These are phyloP conservation scores for Rhizopus microsporus DNA, from an alignment of 371 early-diverging fungal species.

Conservation along the genomic window DNA sequence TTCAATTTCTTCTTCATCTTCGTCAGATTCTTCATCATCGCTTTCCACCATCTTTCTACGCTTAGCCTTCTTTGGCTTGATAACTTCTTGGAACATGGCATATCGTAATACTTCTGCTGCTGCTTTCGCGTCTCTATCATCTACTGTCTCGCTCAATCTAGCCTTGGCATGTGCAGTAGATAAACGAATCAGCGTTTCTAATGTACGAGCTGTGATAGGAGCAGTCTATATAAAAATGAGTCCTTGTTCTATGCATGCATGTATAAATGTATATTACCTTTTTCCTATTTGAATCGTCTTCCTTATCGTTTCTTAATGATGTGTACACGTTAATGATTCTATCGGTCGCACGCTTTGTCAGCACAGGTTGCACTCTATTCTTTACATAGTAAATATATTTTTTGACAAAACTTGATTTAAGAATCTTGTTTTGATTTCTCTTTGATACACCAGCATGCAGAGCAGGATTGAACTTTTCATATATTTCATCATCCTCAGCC, in stretches of 20 bases:
- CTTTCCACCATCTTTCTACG: conserved; percentile 44
- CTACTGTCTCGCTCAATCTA: conserved; percentile 82
- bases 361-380: conserved; percentile 66
- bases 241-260: neutral
- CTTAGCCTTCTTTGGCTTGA: conserved; percentile 54
- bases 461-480: conserved; percentile 79
- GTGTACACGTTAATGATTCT: conserved; percentile 81
- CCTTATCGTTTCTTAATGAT: conserved; percentile 68
- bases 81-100: conserved; percentile 92
- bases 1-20: conserved; percentile 36
- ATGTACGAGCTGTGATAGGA: conserved; percentile 97
- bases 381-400: conserved; percentile 89
- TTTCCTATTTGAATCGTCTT: conserved; percentile 55
- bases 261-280: conserved; percentile 34
- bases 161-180: conserved; percentile 99
- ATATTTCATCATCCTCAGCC: conserved; percentile 57
- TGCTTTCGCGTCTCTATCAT: conserved; percentile 83
- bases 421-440: conserved; percentile 49
- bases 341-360: conserved; percentile 75
- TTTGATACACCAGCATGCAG: conserved; percentile 65
- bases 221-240: conserved; percentile 45
- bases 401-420: conserved; percentile 78
- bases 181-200: conserved; percentile 99
- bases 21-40: conserved; percentile 28
- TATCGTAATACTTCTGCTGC: conserved; percentile 86